These are phyloP conservation scores for Metarhizium sp. DNA, from an alignment of 2,329 filamentous ascomycete genomes.

Conservation along the genomic window DNA sequence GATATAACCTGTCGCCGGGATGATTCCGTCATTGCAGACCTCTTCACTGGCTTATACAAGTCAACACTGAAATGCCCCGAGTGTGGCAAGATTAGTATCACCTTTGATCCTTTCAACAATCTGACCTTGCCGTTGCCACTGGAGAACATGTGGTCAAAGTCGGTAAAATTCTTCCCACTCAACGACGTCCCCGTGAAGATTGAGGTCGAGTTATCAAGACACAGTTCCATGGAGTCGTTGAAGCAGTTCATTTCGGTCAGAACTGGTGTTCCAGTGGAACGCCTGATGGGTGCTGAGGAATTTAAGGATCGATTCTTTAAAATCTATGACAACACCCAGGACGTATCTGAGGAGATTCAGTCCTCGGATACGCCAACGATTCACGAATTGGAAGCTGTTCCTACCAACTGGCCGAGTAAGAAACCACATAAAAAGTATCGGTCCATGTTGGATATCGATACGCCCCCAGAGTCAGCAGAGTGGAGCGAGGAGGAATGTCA, in stretches of 20 bases:
- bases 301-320: slow-evolving; percentile 83
- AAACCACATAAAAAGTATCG: slow-evolving; percentile 33
- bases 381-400: slow-evolving; percentile 66
- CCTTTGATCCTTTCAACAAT: slow-evolving; percentile 95
- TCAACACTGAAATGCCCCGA: slow-evolving; percentile 88
- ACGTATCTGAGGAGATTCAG: slow-evolving; percentile 64
- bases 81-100: slow-evolving; percentile 94
- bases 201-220: slow-evolving; percentile 71
- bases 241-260: slow-evolving; percentile 63
- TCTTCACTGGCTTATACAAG: slow-evolving; percentile 98
- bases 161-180: slow-evolving; percentile 69
- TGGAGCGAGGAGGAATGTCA: slow-evolving; percentile 56
- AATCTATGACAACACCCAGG: slow-evolving; percentile 60
- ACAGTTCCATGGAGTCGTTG: slow-evolving; percentile 56
- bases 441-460: slow-evolving; percentile 41
- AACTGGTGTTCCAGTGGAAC: slow-evolving; percentile 53
- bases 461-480: slow-evolving; percentile 33
- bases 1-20: slow-evolving; percentile 87
- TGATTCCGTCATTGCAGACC: slow-evolving; percentile 87
- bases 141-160: slow-evolving; percentile 69
- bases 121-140: slow-evolving; percentile 85
- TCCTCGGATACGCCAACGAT: slow-evolving; percentile 58
- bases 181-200: slow-evolving; percentile 62
- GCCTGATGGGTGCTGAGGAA: slow-evolving; percentile 73
- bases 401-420: slow-evolving; percentile 66